Evolutionary conservation across 257 asterid species (phyloP), one percentile per base, ranked within the genome.

Genomic region (Rubia yunnanensis): DNA sequence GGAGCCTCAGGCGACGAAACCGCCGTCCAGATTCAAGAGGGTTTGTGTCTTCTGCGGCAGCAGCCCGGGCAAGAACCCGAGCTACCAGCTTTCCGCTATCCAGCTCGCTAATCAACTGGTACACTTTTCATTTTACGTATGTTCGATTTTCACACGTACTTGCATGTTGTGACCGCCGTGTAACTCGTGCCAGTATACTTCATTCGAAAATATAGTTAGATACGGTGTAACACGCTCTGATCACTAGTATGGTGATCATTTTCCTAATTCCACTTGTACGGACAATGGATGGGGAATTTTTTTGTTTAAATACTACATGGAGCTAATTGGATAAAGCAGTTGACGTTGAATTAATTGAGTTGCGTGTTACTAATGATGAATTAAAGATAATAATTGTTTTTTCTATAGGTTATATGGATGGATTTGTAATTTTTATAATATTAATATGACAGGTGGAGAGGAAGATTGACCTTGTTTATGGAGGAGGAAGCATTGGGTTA

Each of bases 401-500:
- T n/a, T n/a, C n/a, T n/a, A n/a, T n/a, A n/a, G n/a, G n/a, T n/a
- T n/a, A n/a, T n/a, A n/a, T n/a, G n/a, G n/a, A 13, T 41, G 49
- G 3, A 13, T 2, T 5, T 2, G 11, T 2, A 41, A 0, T 41
- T 41, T 41, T 41, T 41, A 11, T 18, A 41, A 41, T 0, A 41
- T 27, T 10, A 5, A 26, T 4, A 20, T 36, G 38, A 3, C 88
- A 89, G 96, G 95, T 89, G 73, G 96, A 85, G 72, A 86, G 94
- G 84, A 86, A 83, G 82, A 89, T 89, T 73, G 95, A 86, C 87
- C 74, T 89, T 72, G 92, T 87, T 36, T 87, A 87, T 73, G 95
- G 95, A 18, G 95, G 95, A 32, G 95, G 95, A 57, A 87, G 95
- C 68, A 69, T 85, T 23, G 95, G 95, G 22, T 77, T 87, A 73